Conservation (phyloP, 495 filamentous ascomycete genomes). For the Podospora comata region DNA sequence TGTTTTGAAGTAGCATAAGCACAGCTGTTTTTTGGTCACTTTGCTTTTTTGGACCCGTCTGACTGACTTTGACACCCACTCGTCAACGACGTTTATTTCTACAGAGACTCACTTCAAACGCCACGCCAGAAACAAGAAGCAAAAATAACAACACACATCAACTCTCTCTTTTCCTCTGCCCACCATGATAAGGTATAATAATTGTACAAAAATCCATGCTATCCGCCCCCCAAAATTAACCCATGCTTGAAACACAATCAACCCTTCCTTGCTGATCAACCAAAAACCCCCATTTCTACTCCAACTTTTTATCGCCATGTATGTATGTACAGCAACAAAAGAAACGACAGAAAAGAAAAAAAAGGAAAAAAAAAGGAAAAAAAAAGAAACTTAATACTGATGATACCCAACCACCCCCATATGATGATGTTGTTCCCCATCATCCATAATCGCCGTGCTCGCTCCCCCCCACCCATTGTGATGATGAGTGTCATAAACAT, state of each 20-base stretch:
- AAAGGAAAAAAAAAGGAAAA: background rate
- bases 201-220: no score
- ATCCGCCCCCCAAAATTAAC: background rate
- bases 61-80: no score
- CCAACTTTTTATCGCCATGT: background rate
- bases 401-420: background rate
- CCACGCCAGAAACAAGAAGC: no score
- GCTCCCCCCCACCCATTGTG: background rate
- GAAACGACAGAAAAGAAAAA: background rate
- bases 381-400: background rate
- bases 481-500: background rate
- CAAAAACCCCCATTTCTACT: background rate
- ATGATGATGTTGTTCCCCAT: background rate
- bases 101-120: no score
- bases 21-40: no score
- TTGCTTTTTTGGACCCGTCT: no score
- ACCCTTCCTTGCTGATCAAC: background rate
- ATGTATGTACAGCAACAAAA: background rate
- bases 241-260: background rate
- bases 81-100: no score
- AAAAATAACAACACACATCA: no score
- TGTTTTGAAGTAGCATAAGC: no score
- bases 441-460: background rate
- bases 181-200: no score
- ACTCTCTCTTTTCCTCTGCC: no score